Conservation (phyloP, 768 basidiomycete genomes). For the Rhodosporidiobolus odoratus region DNA sequence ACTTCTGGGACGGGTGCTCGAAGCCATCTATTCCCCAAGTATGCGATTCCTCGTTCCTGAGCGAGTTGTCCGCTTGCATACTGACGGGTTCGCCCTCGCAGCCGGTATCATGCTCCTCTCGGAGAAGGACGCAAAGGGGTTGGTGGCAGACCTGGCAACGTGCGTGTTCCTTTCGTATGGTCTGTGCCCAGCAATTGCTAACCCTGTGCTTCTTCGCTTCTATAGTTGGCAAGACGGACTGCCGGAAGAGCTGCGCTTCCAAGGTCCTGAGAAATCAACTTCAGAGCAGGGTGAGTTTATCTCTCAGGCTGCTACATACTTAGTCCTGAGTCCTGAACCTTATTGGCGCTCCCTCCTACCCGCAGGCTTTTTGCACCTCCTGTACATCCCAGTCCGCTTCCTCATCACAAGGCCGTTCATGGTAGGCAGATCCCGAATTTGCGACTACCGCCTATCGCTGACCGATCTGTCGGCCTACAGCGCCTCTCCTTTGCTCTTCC, state of each 20-base stretch:
- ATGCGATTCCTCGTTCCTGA: neutral
- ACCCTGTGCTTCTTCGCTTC: constrained; percentile 44
- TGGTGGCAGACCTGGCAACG: constrained; percentile 47
- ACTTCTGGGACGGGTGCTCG: constrained; percentile 81
- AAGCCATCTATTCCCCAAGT: constrained; percentile 70
- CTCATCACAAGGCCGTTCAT: constrained; percentile 98
- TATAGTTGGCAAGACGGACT: constrained; percentile 72
- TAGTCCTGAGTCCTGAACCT: neutral
- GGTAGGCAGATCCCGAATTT: no score
- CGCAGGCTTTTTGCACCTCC: constrained; percentile 75
- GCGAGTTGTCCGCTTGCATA: constrained; percentile 12
- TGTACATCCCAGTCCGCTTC: constrained; percentile 85
- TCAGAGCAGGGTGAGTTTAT: constrained; percentile 57
- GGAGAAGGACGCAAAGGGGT: constrained; percentile 64
- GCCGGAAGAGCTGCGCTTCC: constrained; percentile 71
- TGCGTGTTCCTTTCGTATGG: neutral
- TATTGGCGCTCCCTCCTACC: neutral
- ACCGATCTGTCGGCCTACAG: no score
- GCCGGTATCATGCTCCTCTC: constrained; percentile 79
- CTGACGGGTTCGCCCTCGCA: constrained; percentile 45
- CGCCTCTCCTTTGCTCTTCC: constrained; percentile 90
- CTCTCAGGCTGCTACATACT: neutral
- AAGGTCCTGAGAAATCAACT: constrained; percentile 61
- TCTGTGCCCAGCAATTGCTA: neutral
- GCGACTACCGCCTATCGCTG: no score